These are phyloP conservation scores for Paramyrothecium sp. DNA, from an alignment of 2,329 filamentous ascomycete species.

Conservation along the genomic window DNA sequence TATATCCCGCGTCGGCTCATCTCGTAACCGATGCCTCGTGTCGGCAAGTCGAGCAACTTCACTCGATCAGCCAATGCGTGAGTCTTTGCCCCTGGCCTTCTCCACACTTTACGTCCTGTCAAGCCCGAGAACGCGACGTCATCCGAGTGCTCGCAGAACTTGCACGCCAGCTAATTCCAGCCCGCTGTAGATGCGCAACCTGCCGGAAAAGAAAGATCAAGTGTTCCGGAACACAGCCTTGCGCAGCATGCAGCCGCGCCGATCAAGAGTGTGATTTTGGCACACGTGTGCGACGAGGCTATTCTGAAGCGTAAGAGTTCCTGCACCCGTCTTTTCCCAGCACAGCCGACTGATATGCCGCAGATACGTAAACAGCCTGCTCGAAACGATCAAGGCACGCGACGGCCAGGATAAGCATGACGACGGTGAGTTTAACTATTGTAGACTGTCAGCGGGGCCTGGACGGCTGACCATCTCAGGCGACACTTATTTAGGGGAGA, in stretches of 20 bases:
- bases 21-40: too few species aligned
- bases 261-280: conserved; percentile 22
- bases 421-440: background rate
- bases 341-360: background rate
- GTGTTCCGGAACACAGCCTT: conserved; percentile 23
- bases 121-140: background rate
- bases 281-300: conserved; percentile 12
- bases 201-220: conserved; percentile 25
- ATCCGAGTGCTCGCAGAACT: background rate
- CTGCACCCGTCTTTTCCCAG: background rate
- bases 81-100: conserved; percentile 1
- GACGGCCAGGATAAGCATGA: conserved; percentile 4
- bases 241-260: conserved; percentile 18
- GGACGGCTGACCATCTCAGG: background rate
- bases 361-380: conserved; percentile 17
- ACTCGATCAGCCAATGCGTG: conserved; percentile 16
- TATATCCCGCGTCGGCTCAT: too few species aligned
- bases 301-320: conserved; percentile 16
- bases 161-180: background rate
- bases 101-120: background rate
- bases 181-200: conserved; percentile 12
- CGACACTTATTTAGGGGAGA: background rate
- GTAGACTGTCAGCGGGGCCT: background rate
- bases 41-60: background rate
- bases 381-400: conserved; percentile 15